Percentiles rank a stretch among this genome's conserved stretches.
Evolutionary conservation across 768 basidiomycete genomes (phyloP).

Genomic region (Tephrocybe sp.): DNA sequence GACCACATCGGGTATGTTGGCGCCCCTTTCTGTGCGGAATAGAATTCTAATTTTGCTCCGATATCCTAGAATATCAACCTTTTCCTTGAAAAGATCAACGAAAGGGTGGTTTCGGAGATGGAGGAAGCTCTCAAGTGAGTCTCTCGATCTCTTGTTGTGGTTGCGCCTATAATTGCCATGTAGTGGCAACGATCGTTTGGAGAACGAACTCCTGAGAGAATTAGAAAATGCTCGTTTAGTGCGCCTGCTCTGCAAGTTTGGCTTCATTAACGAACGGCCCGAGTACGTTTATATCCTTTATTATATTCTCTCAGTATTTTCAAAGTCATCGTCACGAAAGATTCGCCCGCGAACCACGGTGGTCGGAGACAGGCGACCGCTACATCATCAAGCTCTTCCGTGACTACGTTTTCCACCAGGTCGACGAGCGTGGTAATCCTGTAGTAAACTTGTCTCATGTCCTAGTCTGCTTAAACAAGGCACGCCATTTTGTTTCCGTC

Average conservation of each 20-base stretch:
- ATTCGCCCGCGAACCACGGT: constrained; percentile 92
- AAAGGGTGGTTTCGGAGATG: constrained; percentile 73
- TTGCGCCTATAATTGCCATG: not conserved
- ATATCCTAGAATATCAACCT: constrained; percentile 69
- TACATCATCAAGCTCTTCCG: constrained; percentile 98
- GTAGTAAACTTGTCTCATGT: constrained; percentile 92
- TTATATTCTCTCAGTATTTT: not conserved
- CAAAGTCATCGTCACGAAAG: constrained; percentile 38
- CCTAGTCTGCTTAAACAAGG: constrained; percentile 92
- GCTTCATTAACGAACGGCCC: constrained; percentile 99
- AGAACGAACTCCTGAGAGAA: constrained; percentile 82
- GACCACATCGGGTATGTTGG: constrained; percentile 54
- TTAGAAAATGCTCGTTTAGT: constrained; percentile 94
- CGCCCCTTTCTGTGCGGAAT: not conserved
- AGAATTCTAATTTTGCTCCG: not conserved
- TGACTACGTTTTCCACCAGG: constrained; percentile 97
- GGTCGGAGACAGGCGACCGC: constrained; percentile 98
- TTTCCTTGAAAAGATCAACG: constrained; percentile 77
- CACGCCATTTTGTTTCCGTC: constrained; percentile 26
- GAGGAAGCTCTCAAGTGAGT: constrained; percentile 80
- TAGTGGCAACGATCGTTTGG: constrained; percentile 80
- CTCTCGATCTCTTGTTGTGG: not conserved
- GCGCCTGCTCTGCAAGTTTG: constrained; percentile 88
- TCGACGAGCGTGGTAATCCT: constrained; percentile 87
- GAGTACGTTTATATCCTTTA: constrained; percentile 61